phyloP scores from a whole-genome alignment of 352 stramenopile species.

The Globisporangium nunn region DNA sequence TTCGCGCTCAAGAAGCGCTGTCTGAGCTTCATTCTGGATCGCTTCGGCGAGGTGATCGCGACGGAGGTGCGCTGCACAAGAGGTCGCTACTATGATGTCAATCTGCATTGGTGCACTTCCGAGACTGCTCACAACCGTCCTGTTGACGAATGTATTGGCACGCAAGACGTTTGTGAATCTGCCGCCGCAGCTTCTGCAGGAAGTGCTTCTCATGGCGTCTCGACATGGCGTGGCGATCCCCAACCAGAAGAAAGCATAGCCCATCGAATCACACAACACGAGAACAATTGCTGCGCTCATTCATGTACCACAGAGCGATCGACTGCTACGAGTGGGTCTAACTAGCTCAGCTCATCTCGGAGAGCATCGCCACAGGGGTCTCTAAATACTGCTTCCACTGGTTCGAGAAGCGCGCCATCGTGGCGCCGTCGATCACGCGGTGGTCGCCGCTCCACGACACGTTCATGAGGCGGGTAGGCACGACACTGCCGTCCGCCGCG shows the following conservation, averaged over 20 bases:
- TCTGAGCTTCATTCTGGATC: conserved; percentile 74
- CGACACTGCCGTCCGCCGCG: conserved; percentile 70
- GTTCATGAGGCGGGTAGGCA: conserved; percentile 90
- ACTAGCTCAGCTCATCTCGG: conserved; percentile 70
- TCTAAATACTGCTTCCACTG: conserved; percentile 95
- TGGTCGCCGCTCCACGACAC: conserved; percentile 98
- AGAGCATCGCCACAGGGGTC: conserved; percentile 89
- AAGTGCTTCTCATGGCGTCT: conserved; percentile 58
- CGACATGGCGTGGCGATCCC: conserved; percentile 60
- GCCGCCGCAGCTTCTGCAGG: conserved; percentile 57
- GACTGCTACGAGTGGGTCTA: background rate
- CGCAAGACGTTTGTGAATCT: conserved; percentile 52
- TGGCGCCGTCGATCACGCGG: conserved; percentile 96
- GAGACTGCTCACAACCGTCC: background rate
- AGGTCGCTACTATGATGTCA: background rate
- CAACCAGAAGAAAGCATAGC: conserved; percentile 30
- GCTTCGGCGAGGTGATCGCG: conserved; percentile 69
- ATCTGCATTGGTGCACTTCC: background rate
- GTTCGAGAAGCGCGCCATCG: conserved; percentile 97
- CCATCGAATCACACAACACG: background rate
- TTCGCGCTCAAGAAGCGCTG: conserved; percentile 76
- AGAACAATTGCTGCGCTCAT: background rate
- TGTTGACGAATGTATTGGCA: background rate
- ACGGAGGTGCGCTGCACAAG: conserved; percentile 30
- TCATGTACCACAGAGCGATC: background rate